These are phyloP conservation scores for Trichomonas gallinae DNA, from an alignment of 208 protist genomes.

Conservation along the genomic window DNA sequence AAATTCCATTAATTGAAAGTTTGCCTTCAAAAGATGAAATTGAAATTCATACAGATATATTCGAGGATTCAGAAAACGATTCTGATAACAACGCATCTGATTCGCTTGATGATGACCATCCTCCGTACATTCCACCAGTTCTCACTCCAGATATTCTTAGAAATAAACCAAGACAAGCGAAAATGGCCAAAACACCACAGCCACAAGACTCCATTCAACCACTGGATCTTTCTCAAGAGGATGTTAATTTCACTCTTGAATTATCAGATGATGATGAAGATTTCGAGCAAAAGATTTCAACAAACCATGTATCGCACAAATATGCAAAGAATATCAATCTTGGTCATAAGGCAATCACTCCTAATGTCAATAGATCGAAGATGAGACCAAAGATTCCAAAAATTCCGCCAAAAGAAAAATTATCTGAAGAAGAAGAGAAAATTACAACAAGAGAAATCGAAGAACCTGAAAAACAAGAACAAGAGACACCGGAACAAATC, in stretches of 20 bases:
- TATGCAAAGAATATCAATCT: not conserved
- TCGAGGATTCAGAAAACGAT: not conserved
- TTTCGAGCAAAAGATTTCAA: not conserved
- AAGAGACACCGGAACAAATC: not conserved
- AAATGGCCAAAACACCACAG: not conserved
- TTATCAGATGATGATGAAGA: not conserved
- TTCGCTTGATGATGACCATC: not conserved
- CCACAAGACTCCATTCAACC: not conserved
- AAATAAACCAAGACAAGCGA: not conserved
- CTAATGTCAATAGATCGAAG: not conserved
- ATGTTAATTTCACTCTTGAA: not conserved
- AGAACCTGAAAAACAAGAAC: too few species aligned
- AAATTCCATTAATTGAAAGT: not conserved
- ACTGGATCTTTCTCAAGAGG: not conserved
- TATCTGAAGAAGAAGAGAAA: not conserved
- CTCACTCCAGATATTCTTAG: not conserved
- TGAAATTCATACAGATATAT: not conserved
- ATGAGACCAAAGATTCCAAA: not conserved
- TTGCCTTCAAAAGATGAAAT: not conserved
- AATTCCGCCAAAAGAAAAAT: not conserved
- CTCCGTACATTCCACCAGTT: not conserved
- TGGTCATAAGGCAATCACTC: not conserved
- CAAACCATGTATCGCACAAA: not conserved
- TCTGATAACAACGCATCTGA: not conserved
- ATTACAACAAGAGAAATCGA: too few species aligned